phyloP scores from a whole-genome alignment of 73 alveolate genomes.

The Tetrahymena thermophila region DNA sequence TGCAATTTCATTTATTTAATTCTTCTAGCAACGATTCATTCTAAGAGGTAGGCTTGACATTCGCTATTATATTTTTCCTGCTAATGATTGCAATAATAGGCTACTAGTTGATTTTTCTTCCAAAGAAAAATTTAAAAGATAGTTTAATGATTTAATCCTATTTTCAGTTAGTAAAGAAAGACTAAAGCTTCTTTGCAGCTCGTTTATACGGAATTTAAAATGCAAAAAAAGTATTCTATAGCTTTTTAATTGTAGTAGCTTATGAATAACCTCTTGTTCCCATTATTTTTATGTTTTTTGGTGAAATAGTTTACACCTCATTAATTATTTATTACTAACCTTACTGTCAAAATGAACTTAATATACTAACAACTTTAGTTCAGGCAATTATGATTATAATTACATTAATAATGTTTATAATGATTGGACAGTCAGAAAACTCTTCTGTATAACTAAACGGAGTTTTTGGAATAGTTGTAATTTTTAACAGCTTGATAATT shows the following conservation, averaged over 20 bases:
- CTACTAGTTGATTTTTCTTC: background rate
- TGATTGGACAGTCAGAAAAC: background rate
- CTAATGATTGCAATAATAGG: background rate
- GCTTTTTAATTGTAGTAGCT: background rate
- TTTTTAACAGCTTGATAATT: background rate
- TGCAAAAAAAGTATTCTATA: background rate
- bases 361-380: background rate
- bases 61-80: background rate
- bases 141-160: background rate
- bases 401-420: background rate
- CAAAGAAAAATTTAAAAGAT: background rate
- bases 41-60: background rate
- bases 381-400: background rate
- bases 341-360: background rate
- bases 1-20: background rate
- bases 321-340: background rate
- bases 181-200: background rate
- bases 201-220: background rate
- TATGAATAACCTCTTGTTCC: background rate
- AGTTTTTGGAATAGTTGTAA: background rate
- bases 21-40: background rate
- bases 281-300: background rate
- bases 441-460: background rate
- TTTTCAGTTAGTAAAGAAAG: background rate
- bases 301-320: background rate